phyloP scores from a whole-genome alignment of 495 filamentous ascomycete genomes.

The Lindgomyces ingoldianus region DNA sequence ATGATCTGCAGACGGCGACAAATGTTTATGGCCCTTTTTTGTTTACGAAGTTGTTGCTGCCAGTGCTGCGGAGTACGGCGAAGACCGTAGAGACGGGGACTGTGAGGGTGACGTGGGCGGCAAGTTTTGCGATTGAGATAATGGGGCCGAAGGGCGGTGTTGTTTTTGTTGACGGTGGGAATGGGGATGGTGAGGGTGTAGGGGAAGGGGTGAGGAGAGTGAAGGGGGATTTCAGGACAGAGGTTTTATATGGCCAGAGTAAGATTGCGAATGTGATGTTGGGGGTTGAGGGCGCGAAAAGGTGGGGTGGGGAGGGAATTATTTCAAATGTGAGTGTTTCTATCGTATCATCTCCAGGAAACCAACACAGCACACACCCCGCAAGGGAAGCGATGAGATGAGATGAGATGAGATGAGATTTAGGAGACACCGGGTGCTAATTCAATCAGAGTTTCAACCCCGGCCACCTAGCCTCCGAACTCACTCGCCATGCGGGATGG shows the following conservation, averaged over 20 bases:
- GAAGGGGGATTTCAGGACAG: too few relatives aligned
- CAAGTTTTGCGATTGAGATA: slow-evolving; percentile 37
- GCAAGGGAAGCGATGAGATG: too few relatives aligned
- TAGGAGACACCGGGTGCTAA: too few relatives aligned
- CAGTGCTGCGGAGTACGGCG: slow-evolving; percentile 49
- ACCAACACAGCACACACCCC: too few relatives aligned
- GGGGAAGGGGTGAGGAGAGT: too few relatives aligned
- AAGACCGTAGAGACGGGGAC: slow-evolving; percentile 18
- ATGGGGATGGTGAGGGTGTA: neutral
- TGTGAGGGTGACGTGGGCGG: slow-evolving; percentile 50
- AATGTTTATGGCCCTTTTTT: slow-evolving; percentile 55
- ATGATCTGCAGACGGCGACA: slow-evolving; percentile 52
- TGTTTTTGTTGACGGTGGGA: neutral
- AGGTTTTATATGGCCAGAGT: slow-evolving; percentile 42
- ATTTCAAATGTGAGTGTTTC: slow-evolving; percentile 29
- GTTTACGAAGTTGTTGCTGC: slow-evolving; percentile 51
- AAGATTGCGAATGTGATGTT: slow-evolving; percentile 51
- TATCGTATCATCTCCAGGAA: neutral
- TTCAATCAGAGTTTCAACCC: slow-evolving; percentile 39
- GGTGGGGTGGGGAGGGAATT: slow-evolving; percentile 42
- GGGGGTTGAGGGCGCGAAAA: slow-evolving; percentile 43
- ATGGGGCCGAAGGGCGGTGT: slow-evolving; percentile 34
- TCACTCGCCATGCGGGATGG: slow-evolving; percentile 37
- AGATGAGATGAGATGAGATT: too few relatives aligned
- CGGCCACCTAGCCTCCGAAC: slow-evolving; percentile 45